Conservation (phyloP, 2,329 filamentous ascomycete species). For the Aspergillus fijiensis region DNA sequence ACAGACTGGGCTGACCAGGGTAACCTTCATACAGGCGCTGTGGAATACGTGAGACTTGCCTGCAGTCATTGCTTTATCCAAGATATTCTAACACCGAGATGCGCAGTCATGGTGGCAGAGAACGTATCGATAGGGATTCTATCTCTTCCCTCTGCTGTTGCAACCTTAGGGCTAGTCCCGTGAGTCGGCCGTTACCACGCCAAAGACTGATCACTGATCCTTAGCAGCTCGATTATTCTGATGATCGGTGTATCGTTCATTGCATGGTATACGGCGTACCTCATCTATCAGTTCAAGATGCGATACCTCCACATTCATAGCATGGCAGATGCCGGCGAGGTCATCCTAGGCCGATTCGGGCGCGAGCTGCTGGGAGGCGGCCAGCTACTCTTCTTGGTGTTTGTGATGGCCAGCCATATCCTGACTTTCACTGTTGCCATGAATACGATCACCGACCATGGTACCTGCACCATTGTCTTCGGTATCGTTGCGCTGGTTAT, state of each 20-base stretch:
- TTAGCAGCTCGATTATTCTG: slow-evolving; percentile 50
- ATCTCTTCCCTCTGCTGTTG: slow-evolving; percentile 55
- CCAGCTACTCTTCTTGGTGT: slow-evolving; percentile 63
- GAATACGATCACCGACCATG: slow-evolving; percentile 61
- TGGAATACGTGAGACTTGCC: slow-evolving; percentile 34
- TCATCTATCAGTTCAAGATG: slow-evolving; percentile 60
- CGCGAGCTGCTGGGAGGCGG: slow-evolving; percentile 62
- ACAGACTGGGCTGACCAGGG: slow-evolving; percentile 1
- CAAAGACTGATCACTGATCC: background rate
- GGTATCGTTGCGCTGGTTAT: slow-evolving; percentile 59
- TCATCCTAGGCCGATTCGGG: slow-evolving; percentile 62
- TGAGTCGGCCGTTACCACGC: slow-evolving; percentile 24
- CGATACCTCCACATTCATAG: slow-evolving; percentile 60
- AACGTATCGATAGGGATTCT: slow-evolving; percentile 60
- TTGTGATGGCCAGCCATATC: slow-evolving; percentile 70
- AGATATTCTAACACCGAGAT: slow-evolving; percentile 11
- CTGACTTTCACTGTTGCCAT: slow-evolving; percentile 68
- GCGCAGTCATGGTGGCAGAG: slow-evolving; percentile 57
- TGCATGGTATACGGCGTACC: slow-evolving; percentile 59
- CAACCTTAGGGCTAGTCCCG: slow-evolving; percentile 56
- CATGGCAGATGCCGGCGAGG: slow-evolving; percentile 65
- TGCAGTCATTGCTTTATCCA: background rate
- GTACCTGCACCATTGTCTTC: slow-evolving; percentile 63
- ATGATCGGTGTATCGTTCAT: slow-evolving; percentile 55
- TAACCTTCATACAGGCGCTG: slow-evolving; percentile 29